These are phyloP conservation scores for Nitzschia inconspicua DNA, from an alignment of 108 stramenopile genomes.

Conservation along the genomic window DNA sequence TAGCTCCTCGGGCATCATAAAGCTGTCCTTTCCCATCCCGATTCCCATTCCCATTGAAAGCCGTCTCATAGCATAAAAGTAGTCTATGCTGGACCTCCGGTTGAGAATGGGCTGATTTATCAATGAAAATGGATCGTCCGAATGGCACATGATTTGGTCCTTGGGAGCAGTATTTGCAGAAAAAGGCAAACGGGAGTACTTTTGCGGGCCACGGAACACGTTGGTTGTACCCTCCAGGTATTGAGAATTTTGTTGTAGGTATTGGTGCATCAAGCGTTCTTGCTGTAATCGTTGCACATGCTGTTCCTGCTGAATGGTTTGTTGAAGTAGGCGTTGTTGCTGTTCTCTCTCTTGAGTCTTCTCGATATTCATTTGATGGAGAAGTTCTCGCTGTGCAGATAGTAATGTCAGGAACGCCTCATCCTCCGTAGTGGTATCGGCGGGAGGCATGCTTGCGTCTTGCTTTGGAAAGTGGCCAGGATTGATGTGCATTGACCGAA, in stretches of 20 bases:
- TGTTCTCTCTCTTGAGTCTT: background rate
- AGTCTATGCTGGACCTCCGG: background rate
- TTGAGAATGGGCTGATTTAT: constrained; percentile 7
- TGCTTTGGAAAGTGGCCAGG: too few species aligned
- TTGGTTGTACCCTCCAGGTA: background rate
- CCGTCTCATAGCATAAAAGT: background rate
- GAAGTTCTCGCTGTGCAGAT: constrained; percentile 27
- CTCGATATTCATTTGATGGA: constrained; percentile 22
- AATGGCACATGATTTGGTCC: background rate
- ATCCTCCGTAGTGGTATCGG: too few species aligned
- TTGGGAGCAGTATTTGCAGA: background rate
- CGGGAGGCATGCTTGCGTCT: too few species aligned
- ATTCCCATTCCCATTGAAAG: background rate
- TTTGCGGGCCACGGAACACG: background rate
- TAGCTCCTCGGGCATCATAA: background rate
- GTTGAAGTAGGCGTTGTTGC: background rate
- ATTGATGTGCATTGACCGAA: too few species aligned
- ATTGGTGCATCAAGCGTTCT: background rate
- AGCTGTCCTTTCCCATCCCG: background rate
- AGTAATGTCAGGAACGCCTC: constrained; percentile 32
- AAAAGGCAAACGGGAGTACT: background rate
- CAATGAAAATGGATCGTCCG: background rate
- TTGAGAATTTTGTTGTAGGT: background rate
- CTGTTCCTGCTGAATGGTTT: background rate
- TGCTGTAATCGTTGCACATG: background rate